A percentile compares a stretch with the other conserved stretches of the same genome.
Evolutionary conservation across 202 grass and related monocot species (phyloP).

Genomic region (Alloteropsis angusta): DNA sequence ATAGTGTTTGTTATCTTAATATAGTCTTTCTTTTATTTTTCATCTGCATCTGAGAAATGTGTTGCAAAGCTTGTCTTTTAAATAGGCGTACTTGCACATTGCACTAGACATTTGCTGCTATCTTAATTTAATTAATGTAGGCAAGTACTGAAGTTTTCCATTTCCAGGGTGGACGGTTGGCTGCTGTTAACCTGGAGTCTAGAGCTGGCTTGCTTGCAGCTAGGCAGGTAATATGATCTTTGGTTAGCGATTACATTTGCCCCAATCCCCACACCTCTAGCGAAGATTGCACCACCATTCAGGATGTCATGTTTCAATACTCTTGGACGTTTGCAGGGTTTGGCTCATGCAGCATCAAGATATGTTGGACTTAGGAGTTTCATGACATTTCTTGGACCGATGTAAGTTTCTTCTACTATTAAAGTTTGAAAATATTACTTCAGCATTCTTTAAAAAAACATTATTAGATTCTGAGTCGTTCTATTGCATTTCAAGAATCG

Average conservation of each 20-base stretch:
- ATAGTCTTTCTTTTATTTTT: not conserved
- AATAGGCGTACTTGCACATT: not conserved
- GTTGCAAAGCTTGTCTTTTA: not conserved
- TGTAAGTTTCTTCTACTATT: slow-evolving; percentile 48
- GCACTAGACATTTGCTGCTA: not conserved
- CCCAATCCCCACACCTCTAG: not conserved
- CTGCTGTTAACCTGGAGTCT: slow-evolving; percentile 68
- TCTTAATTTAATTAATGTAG: not conserved
- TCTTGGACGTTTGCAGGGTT: slow-evolving; percentile 49
- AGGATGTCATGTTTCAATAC: not conserved
- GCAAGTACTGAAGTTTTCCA: slow-evolving; percentile 5
- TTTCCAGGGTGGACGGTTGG: slow-evolving; percentile 72
- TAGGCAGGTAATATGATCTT: slow-evolving; percentile 56
- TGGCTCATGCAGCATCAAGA: slow-evolving; percentile 61
- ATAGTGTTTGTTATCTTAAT: not conserved
- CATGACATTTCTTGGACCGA: slow-evolving; percentile 78
- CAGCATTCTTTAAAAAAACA: not conserved
- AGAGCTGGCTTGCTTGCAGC: slow-evolving; percentile 74
- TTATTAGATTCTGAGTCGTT: not conserved
- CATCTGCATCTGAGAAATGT: not conserved
- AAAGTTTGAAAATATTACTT: slow-evolving; percentile 11
- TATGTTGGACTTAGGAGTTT: slow-evolving; percentile 78
- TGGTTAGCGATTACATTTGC: not conserved
- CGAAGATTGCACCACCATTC: not conserved
- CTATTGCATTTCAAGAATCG: not conserved